Evolutionary conservation across 2,329 filamentous ascomycete species (phyloP), one percentile per base, ranked within the genome.

Genomic region (Fusarium euwallaceae): DNA sequence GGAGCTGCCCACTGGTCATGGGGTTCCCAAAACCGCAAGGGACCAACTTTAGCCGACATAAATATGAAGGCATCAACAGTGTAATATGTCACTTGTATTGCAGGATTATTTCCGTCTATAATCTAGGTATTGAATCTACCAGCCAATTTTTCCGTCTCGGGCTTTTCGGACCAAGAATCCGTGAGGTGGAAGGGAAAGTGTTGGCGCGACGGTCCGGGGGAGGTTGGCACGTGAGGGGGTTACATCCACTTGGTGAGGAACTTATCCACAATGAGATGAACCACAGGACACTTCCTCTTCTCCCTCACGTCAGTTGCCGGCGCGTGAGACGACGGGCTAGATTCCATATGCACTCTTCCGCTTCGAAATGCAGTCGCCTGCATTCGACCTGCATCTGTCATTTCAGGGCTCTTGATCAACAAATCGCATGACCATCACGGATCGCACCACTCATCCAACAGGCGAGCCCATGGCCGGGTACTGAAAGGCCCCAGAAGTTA

Each of bases 371-470:
- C 63, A 37, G 55, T 17, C 36, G 14, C 14, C n/a, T 65, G 53
- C 62, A 64, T 56, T 51, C 61, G 6, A 45, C 41, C 53, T 60
- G 63, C 63, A 66, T 61, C 48, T 20, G 55, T 27, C 60, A 63
- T 20, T 41, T 45, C 34, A 53, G 36, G 41, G 14, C 20, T 48
- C 32, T 27, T 43, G 39, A 61, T 55, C 37, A 45, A 27, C 45
- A 45, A 27, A 53, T 66, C 64, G 43, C 56, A 73, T 65, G 39
- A 53, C 36, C 51, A 12, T 20, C 39, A 29, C 17, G 37, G 24
- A 61, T 67, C 62, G 48, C 61, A 62, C 65, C 69, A 69, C 60
- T 61, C 36, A 27, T 64, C n/a, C 60, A 56, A 60, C 34, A 58
- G n/a, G n/a, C 36, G 34, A 24, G 58, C 29, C 36, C 24, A 51